phyloP scores from a whole-genome alignment of 306 rosid genomes.

The Lathyrus tuberosus region DNA sequence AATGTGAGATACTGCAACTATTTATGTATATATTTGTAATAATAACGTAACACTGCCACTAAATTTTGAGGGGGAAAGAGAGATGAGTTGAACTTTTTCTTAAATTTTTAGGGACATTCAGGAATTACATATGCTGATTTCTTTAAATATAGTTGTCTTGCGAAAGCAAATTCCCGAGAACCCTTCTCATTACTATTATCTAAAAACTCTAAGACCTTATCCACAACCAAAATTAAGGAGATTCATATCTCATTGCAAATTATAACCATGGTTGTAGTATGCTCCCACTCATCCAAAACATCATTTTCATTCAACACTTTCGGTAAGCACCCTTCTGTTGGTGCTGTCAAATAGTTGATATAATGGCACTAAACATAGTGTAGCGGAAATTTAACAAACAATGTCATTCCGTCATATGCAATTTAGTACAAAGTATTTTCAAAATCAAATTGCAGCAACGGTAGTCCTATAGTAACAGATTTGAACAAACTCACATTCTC shows the following conservation, averaged over 20 bases:
- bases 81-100: background rate
- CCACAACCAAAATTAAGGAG: background rate
- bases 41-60: background rate
- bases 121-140: background rate
- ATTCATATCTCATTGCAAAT: background rate
- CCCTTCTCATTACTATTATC: conserved; percentile 14
- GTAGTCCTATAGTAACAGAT: background rate
- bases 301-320: background rate
- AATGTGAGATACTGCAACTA: background rate
- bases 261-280: background rate
- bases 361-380: too few species aligned
- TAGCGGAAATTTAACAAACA: too few species aligned
- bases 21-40: conserved; percentile 6
- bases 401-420: too few species aligned
- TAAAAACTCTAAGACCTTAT: conserved; percentile 1
- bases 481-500: background rate
- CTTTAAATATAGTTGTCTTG: background rate
- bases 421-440: too few species aligned
- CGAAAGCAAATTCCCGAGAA: background rate
- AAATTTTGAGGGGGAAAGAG: background rate
- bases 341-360: background rate
- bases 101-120: background rate
- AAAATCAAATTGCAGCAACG: background rate
- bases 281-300: conserved; percentile 13
- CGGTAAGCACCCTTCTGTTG: background rate